A percentile compares a stretch with the other conserved stretches of the same genome.
These are phyloP conservation scores for Phlebiopsis flavidoalba DNA, from an alignment of 768 basidiomycete genomes.

Conservation along the genomic window DNA sequence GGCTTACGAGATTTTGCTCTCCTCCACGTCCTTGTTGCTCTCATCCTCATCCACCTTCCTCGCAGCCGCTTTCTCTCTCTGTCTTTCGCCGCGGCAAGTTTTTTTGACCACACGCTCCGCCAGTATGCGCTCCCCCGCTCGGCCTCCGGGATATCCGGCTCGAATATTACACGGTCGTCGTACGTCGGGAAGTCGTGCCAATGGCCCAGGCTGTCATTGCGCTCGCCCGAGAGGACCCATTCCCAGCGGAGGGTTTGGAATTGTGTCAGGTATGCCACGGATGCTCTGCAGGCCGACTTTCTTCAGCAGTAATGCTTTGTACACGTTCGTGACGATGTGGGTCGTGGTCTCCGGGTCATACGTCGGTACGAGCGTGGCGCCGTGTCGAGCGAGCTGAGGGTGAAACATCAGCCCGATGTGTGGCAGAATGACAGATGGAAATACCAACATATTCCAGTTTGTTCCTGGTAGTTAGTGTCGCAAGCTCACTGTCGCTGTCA, in stretches of 20 bases:
- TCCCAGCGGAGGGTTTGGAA: slow-evolving; percentile 62
- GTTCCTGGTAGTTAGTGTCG: slow-evolving; percentile 43
- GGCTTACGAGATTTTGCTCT: slow-evolving; percentile 47
- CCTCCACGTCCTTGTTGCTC: slow-evolving; percentile 19
- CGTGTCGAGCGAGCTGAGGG: slow-evolving; percentile 54
- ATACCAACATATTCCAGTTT: slow-evolving; percentile 60
- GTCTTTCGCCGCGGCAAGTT: slow-evolving; percentile 7
- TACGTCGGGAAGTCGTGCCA: slow-evolving; percentile 15
- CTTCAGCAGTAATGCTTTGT: slow-evolving; percentile 22
- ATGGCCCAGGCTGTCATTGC: background rate
- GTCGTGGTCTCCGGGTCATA: slow-evolving; percentile 57
- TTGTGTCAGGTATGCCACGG: slow-evolving; percentile 55
- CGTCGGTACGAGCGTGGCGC: slow-evolving; percentile 53
- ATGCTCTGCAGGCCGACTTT: slow-evolving; percentile 46
- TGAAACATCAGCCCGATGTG: background rate
- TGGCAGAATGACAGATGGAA: background rate
- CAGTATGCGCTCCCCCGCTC: slow-evolving; percentile 1
- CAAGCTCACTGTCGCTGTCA: slow-evolving; percentile 53
- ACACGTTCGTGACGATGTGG: slow-evolving; percentile 52
- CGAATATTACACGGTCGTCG: slow-evolving; percentile 10
- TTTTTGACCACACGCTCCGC: background rate
- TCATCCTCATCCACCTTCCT: background rate
- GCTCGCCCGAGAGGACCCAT: slow-evolving; percentile 46
- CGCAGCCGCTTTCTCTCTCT: slow-evolving; percentile 5
- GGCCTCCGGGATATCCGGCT: background rate